These are phyloP conservation scores for Thuidium tamariscinum DNA, from an alignment of 225 moss, liverwort and hornwort genomes.

Conservation along the genomic window DNA sequence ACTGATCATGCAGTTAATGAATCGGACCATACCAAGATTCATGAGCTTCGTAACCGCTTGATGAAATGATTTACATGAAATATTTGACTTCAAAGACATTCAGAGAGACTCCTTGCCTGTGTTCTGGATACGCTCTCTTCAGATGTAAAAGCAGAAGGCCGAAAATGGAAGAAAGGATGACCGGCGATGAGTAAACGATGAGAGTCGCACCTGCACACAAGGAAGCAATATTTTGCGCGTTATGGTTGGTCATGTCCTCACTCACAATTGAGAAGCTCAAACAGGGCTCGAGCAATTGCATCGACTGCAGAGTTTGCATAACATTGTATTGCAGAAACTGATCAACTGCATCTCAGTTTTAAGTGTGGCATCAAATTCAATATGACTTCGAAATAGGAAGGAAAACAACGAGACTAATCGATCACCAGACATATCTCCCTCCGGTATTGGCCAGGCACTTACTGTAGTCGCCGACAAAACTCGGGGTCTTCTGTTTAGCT, in stretches of 20 bases:
- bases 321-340: neutral
- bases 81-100: neutral
- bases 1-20: neutral
- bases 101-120: neutral
- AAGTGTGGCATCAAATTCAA: neutral
- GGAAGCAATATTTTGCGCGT: neutral
- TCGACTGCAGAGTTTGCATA: neutral
- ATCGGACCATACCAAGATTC: neutral
- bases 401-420: neutral
- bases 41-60: neutral
- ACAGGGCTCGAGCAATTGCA: neutral
- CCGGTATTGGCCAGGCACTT: neutral
- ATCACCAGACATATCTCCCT: neutral
- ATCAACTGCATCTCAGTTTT: neutral
- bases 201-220: constrained; percentile 5
- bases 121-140: constrained; percentile 1
- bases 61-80: neutral
- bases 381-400: neutral
- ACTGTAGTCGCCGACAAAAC: constrained; percentile 1
- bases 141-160: constrained; percentile 9
- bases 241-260: neutral
- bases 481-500: neutral
- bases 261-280: neutral
- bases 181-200: constrained; percentile 5
- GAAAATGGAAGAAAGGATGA: constrained; percentile 5